These are phyloP conservation scores for Pinus taeda DNA, from an alignment of 75 land plant species.

Conservation along the genomic window DNA sequence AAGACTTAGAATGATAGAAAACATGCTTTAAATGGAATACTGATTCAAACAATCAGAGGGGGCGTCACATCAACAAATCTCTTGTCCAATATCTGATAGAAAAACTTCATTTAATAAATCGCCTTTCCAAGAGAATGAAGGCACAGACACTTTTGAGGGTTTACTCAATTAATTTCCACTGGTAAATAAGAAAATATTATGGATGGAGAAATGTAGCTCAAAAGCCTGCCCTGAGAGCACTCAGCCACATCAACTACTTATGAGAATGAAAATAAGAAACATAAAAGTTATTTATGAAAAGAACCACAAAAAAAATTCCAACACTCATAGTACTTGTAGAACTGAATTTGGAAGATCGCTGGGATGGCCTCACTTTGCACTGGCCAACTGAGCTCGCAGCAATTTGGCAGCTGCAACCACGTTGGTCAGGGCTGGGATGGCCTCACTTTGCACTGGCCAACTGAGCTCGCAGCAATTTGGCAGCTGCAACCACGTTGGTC, in stretches of 20 bases:
- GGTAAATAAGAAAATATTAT: neutral
- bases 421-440: constrained; percentile 64
- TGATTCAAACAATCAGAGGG: too few species aligned
- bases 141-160: too few species aligned
- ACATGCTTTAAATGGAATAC: too few species aligned
- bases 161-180: too few species aligned
- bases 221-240: neutral
- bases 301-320: neutral
- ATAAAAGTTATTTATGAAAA: neutral
- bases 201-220: neutral
- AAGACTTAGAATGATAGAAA: too few species aligned
- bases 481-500: too few species aligned
- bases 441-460: too few species aligned
- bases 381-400: constrained; percentile 62
- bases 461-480: too few species aligned
- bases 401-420: constrained; percentile 82
- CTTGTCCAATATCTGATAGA: too few species aligned
- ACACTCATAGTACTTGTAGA: neutral
- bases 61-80: too few species aligned
- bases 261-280: neutral
- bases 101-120: too few species aligned
- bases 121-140: too few species aligned
- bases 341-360: neutral
- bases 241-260: neutral
- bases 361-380: constrained; percentile 37